Conservation (phyloP, 192 early-diverging fungal species). For the Dispira simplex region DNA sequence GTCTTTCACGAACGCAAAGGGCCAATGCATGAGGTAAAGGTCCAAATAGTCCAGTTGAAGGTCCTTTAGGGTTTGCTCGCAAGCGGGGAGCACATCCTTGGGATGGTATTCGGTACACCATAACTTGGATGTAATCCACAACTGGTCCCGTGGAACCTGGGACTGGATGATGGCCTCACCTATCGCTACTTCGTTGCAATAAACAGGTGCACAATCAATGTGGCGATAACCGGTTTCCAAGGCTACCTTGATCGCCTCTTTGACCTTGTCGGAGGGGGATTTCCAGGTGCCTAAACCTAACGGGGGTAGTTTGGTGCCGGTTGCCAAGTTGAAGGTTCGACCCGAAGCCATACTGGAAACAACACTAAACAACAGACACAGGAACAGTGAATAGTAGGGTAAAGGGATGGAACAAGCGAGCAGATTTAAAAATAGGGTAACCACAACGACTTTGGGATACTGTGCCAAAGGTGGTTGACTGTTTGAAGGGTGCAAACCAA, state of each 20-base stretch:
- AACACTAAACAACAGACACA: too few species aligned
- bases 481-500: too few species aligned
- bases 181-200: constrained; percentile 50
- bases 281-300: neutral
- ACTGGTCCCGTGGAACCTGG: constrained; percentile 14
- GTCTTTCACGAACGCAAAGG: constrained; percentile 30
- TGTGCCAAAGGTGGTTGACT: too few species aligned
- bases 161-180: constrained; percentile 25
- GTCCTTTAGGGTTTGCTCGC: constrained; percentile 33
- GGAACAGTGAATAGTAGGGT: too few species aligned
- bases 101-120: constrained; percentile 38
- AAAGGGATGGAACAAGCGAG: too few species aligned
- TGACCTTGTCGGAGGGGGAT: neutral
- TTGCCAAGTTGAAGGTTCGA: too few species aligned
- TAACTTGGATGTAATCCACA: constrained; percentile 35
- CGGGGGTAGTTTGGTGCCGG: neutral
- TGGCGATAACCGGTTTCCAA: constrained; percentile 22
- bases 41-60: constrained; percentile 42
- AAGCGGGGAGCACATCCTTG: constrained; percentile 33
- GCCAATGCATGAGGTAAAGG: constrained; percentile 47
- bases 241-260: constrained; percentile 8
- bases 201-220: constrained; percentile 41
- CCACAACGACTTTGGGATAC: too few species aligned
- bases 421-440: too few species aligned
- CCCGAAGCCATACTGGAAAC: too few species aligned